Base-by-base conservation (phyloP, 2,329 filamentous ascomycete species). In the Didymellaceae sp. region DNA sequence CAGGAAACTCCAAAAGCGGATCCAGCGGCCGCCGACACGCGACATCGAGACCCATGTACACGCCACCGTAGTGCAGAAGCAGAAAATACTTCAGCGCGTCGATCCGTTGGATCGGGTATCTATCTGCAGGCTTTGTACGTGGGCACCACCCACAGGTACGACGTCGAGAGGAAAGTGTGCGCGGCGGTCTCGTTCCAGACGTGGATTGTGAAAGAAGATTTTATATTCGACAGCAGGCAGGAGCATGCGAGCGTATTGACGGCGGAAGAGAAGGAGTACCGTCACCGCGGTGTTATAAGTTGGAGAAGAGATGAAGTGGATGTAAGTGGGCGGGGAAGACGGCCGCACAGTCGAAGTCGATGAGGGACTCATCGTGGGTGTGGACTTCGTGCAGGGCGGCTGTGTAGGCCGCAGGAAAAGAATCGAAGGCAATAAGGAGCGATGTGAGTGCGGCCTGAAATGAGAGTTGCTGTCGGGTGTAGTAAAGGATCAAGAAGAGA, bases 31-130 rank as follows among this genome's bases (percentile, higher is more conserved):
- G 52, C 9, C 53, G 61, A 54, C 59, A 62, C 1, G 55, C 52
- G 17, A 47, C 68, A 63, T 62, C 60, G 4, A 65, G 53, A 22
- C 66, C 64, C 55, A 67, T 59, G 31, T 67, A 67, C 1, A 66
- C 53, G 13, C 64, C 63, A 6, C 64, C 64, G 17, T 43, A 65
- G 31, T 66, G 60, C 25, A 52, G 59, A 1, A 67, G 57, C 9
- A 53, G 55, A 32, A 66, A 63, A 39, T 67, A 67, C 33, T 63
- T 60, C 16, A 66, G 37, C 5, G 60, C 61, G 24, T 67, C 63
- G n/a, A 63, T 54, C 11, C 57, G 55, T 40, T 67, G 62, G 18
- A 67, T 67, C 2, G 57, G 57, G n/a, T 67, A 48, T 22, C 25
- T 37, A 52, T 67, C n/a, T n/a, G n/a, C n/a, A 67, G 24, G 52